Evolutionary conservation across 1,284 basidiomycete genomes (phyloP), one percentile per base, ranked within the genome.

Genomic region (Apiotrichum siamense): DNA sequence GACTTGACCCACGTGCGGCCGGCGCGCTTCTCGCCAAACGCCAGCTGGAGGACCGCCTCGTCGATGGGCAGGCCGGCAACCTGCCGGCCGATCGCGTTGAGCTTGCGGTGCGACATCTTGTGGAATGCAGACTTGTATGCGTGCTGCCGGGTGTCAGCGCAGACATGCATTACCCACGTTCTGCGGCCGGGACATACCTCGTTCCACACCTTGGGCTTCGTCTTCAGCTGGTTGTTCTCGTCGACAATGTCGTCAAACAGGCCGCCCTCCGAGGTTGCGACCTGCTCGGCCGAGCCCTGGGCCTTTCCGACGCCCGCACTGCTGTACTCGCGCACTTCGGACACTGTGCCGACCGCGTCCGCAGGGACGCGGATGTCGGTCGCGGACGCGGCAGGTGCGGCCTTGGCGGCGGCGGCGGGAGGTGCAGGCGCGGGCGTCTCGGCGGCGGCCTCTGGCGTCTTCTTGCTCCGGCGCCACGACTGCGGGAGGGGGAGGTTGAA

Each of bases 1-100:
- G 84, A 87, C 80, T 90, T 85, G 51, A 98, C 83, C 56, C 89
- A 83, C 40, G 56, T 61, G 40, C 78, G 81, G 51, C 88, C 85
- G 11, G 87, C 88, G 15, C 90, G 81, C 76, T 97, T 97, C 71
- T 92, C 84, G 61, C 85, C 87, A 73, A 97, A 96, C 69, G 88
- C 83, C 87, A 97, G 94, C 69, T 98, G 94, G 46, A 97, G 76
- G 66, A 98, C 93, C 24, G 94, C 93, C 66, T 87, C 84, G 75
- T 97, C 92, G 53, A 94, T 84, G 13, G 91, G 89, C 63, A 89
- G 85, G 15, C 87, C 86, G 10, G 87, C 79, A 60, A 97, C 89
- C 72, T 97, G 89, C 49, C 83, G 79, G 7, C 87, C 86, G 37
- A 98, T 78, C 76, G 86, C 80, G 72, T 94, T 92, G 47, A 97